Conservation (phyloP, 139 green algal genomes). For the Zygnema cylindricum region DNA sequence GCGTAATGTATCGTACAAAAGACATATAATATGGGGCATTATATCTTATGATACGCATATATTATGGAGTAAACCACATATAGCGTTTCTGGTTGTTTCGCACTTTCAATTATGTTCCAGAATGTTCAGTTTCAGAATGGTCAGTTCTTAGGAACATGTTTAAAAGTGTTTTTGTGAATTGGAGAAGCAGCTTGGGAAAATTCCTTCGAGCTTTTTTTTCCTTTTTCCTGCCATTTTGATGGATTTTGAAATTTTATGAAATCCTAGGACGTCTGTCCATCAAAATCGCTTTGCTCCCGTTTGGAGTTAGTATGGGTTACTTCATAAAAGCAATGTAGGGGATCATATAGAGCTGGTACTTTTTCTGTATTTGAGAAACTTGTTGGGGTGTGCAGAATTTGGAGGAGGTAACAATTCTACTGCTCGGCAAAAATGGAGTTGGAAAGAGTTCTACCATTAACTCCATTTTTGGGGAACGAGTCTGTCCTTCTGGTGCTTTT, state of each 20-base stretch:
- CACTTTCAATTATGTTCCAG: too few relatives aligned
- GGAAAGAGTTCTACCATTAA: conserved; percentile 80
- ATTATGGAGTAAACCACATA: too few relatives aligned
- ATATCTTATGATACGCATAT: not conserved
- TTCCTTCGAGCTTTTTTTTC: too few relatives aligned
- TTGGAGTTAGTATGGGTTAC: not conserved
- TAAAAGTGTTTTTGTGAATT: too few relatives aligned
- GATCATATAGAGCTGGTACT: not conserved
- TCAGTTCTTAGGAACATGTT: too few relatives aligned
- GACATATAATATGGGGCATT: not conserved
- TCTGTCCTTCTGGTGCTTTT: conserved; percentile 64
- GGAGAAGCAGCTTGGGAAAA: too few relatives aligned
- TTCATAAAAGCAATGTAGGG: not conserved
- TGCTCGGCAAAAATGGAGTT: conserved; percentile 76
- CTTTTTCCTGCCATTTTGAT: too few relatives aligned
- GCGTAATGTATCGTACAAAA: not conserved
- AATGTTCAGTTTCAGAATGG: too few relatives aligned
- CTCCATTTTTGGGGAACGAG: conserved; percentile 72
- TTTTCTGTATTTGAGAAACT: not conserved
- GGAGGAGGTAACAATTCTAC: conserved; percentile 70
- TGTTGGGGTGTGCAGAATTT: conserved; percentile 49
- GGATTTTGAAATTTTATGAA: not conserved
- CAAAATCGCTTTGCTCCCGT: not conserved
- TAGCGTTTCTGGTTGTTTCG: too few relatives aligned
- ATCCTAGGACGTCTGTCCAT: not conserved